Percentiles rank a stretch among this genome's conserved stretches.
Evolutionary conservation across 768 basidiomycete species (phyloP).

Genomic region (Boletus sensibilis): DNA sequence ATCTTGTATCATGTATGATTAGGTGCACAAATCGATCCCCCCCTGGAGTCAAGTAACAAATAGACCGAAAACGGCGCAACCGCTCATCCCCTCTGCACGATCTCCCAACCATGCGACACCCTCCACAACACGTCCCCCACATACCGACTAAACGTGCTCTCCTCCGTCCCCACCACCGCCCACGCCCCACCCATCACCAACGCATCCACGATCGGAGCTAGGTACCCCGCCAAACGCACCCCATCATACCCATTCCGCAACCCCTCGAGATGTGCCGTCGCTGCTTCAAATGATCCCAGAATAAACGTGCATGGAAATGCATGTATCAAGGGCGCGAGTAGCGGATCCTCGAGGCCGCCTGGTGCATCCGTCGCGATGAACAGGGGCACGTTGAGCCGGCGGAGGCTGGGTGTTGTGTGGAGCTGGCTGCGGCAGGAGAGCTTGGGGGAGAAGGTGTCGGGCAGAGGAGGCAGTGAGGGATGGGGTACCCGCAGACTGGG

Average conservation of each 20-base stretch:
- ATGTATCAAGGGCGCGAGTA: conserved; percentile 44
- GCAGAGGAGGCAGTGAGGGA: conserved; percentile 28
- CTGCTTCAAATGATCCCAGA: conserved; percentile 47
- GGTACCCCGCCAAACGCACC: conserved; percentile 42
- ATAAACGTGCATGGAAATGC: conserved; percentile 68
- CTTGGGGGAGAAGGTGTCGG: conserved; percentile 9
- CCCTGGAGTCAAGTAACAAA: neutral
- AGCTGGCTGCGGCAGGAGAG: conserved; percentile 40
- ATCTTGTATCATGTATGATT: neutral
- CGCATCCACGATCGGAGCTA: conserved; percentile 69
- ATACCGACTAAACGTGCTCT: conserved; percentile 75
- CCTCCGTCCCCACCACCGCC: conserved; percentile 63
- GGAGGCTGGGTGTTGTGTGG: conserved; percentile 35
- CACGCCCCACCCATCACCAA: conserved; percentile 61
- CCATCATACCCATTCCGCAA: conserved; percentile 50
- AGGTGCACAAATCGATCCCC: neutral
- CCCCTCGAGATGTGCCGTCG: conserved; percentile 32
- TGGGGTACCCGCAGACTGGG: conserved; percentile 26
- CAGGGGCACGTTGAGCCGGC: conserved; percentile 53
- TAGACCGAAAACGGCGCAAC: neutral
- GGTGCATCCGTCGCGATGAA: conserved; percentile 65
- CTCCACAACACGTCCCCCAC: conserved; percentile 68
- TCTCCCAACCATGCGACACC: conserved; percentile 50
- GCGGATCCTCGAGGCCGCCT: conserved; percentile 39
- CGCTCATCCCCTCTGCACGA: conserved; percentile 46